A percentile compares a stretch with the other conserved stretches of the same genome.
Conservation (phyloP, 2,329 filamentous ascomycete species). For the Sporothrix sp. region DNA sequence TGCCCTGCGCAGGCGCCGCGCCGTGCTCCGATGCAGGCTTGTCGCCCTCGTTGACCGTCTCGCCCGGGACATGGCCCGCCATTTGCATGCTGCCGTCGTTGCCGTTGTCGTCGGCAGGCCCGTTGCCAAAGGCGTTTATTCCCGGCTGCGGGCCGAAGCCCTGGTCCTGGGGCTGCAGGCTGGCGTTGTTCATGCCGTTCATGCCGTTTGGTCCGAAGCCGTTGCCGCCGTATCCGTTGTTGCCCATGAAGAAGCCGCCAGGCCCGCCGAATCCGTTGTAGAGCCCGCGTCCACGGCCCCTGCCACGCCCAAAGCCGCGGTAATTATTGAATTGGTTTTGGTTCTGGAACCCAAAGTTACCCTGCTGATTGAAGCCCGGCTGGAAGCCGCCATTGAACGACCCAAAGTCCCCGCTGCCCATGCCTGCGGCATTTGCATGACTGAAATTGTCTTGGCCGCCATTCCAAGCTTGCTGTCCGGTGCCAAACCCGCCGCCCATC, state of each 20-base stretch:
- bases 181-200: conserved; percentile 1
- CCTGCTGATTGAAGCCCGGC: conserved; percentile 71
- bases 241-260: conserved; percentile 43
- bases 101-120: not conserved
- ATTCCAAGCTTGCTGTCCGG: conserved; percentile 74
- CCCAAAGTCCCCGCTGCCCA: conserved; percentile 72
- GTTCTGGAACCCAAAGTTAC: conserved; percentile 71
- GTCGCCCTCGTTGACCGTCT: not conserved
- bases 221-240: conserved; percentile 24
- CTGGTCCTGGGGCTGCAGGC: conserved; percentile 4
- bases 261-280: conserved; percentile 42
- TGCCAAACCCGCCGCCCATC: conserved; percentile 61
- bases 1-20: too few species aligned
- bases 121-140: not conserved
- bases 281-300: conserved; percentile 56
- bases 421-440: conserved; percentile 73
- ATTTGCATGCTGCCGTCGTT: not conserved
- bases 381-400: conserved; percentile 67
- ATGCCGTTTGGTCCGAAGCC: conserved; percentile 1
- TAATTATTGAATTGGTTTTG: conserved; percentile 61
- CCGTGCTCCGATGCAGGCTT: too few species aligned
- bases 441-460: conserved; percentile 83
- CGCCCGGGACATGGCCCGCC: not conserved
- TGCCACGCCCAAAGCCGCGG: conserved; percentile 55
- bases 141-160: conserved; percentile 2